Base-by-base conservation (phyloP, 2,329 filamentous ascomycete genomes). In the Zarea fungicola region DNA sequence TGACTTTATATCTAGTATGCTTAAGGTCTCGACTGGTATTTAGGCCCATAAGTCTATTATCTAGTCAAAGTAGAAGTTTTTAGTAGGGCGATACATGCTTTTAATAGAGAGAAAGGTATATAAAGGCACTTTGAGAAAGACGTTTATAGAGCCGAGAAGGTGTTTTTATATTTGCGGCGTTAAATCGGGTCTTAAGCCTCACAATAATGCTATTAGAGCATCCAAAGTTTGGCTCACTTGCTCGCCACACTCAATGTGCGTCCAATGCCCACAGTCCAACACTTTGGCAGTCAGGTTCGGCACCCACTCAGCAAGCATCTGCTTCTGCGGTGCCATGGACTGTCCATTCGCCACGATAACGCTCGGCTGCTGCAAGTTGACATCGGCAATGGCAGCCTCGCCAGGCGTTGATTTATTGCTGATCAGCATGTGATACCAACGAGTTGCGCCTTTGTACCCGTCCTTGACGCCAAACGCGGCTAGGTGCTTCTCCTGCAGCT, bases 231-330 rank as follows among this genome's bases (percentile, higher is more conserved):
- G 6, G 46, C 62, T 64, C 19, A 57, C 58, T 34, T 58, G 53
- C 4, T 31, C 19, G 1, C 58, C 49, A 1, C 41, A 52, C 50
- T 71, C 67, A 5, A 65, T 43, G 7, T 64, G 60, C 2, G 62
- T 50, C 60, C 65, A 70, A 54, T 71, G 69, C 0, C 65, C 62
- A 1, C 61, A 56, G 5, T 65, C 56, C 1, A 70, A 23, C 21
- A 47, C 57, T 8, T 60, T 62, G 16, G 69, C 65, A 1, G 67
- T 70, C 36, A 77, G 54, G 7, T 72, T 45, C 0, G 52, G 42
- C 1, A 56, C 22, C 62, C 63, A 65, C 6, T 54, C 48, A 9
- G 53, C 48, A 1, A 64, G 22, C 56, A 64, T 60, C n/a, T 59
- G 51, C 8, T 48, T 26, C 37, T 61, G 62, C 36, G 63, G 59